Base-by-base conservation (phyloP, 2,329 filamentous ascomycete genomes). In the Epichloe gansuensis region DNA sequence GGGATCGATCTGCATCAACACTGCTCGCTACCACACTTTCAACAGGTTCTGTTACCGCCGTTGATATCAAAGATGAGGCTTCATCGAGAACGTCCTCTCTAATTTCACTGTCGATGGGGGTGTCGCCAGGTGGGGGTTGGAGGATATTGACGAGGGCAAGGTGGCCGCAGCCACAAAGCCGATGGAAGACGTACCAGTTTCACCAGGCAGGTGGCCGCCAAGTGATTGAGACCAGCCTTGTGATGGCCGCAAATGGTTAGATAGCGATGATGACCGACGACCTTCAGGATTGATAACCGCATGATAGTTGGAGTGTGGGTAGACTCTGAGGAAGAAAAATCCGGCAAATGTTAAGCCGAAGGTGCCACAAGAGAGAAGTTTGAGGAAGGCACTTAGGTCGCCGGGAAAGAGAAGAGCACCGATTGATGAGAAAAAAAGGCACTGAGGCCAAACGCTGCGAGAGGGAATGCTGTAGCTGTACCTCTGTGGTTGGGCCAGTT, bases 341-440 rank as follows among this genome's bases (percentile, higher is more conserved):
- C 88, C 85, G 25, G 82, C 65, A 51, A 94, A 78, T 4, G 85
- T 85, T 60, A 97, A 75, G 48, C 77, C 70, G 55, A 84, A 87
- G 1, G 91, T 96, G 15, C 90, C 91, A 57, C 82, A 75, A 3
- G 90, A 82, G 42, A 98, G 75, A 31, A 97, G 72, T 57, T 91
- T 74, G 53, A 98, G 75, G 60, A 96, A 91, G 41, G 80, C 79
- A 52, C 85, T 85, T 1, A 90, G 93, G 61, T 94, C 82, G 41
- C 89, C 88, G 2, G 88, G 87, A 63, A 95, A 91, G 42, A 88
- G 72, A 46, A 94, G 64, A 17, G 82, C 81, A 23, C 89, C 88
- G 37, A 94, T 70, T 2, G 84, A 76, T 0, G 93, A 91, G 71
- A 96, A 98, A 73, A 97, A 95, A 98, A 93, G 52, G 93, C 93